Evolutionary conservation across 352 stramenopile genomes (phyloP).

Genomic region (Phytopythium boreale): DNA sequence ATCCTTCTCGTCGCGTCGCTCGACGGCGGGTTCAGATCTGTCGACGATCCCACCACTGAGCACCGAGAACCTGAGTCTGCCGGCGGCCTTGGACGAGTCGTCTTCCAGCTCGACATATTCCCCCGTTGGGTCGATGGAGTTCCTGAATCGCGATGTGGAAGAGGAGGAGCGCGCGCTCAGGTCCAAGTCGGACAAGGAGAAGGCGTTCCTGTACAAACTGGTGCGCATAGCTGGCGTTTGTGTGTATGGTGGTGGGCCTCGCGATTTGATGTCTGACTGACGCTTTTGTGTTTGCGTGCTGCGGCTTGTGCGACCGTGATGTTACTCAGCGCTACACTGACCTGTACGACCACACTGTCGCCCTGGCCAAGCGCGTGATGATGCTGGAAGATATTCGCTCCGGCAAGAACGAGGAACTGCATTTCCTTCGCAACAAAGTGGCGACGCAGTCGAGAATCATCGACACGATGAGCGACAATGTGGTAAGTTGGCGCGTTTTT

Average conservation of each 20-base stretch:
- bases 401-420: conserved; percentile 39
- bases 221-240: conserved; percentile 17
- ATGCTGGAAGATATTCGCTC: conserved; percentile 35
- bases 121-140: conserved; percentile 40
- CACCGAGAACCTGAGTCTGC: neutral
- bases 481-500: conserved; percentile 18
- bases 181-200: conserved; percentile 57
- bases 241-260: neutral
- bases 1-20: conserved; percentile 10
- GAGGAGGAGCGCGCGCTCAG: conserved; percentile 56
- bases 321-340: conserved; percentile 65
- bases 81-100: conserved; percentile 16
- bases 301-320: neutral
- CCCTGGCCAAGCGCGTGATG: conserved; percentile 40
- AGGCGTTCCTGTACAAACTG: conserved; percentile 75
- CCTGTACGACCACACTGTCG: conserved; percentile 56
- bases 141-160: conserved; percentile 56
- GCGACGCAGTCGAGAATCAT: conserved; percentile 56
- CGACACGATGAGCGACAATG: conserved; percentile 38
- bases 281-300: neutral
- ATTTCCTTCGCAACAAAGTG: conserved; percentile 44
- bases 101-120: conserved; percentile 29
- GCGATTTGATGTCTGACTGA: neutral
- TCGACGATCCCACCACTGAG: conserved; percentile 3
- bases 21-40: conserved; percentile 12